Evolutionary conservation across 805 yeast species (phyloP).

Genomic region (Wickerhamomyces subpelliculosus): DNA sequence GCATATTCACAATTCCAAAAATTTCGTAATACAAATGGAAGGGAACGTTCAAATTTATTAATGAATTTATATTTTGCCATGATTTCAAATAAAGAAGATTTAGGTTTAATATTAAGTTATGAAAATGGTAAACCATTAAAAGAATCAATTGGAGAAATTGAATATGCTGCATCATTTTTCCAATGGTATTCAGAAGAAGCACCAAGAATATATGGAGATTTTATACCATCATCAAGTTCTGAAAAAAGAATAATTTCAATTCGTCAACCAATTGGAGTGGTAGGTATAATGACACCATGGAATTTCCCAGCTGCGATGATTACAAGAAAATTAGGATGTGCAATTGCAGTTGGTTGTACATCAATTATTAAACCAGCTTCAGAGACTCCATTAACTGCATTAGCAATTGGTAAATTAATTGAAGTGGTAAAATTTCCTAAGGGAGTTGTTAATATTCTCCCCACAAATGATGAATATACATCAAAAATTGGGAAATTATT

Average conservation of each 20-base stretch:
- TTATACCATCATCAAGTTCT: slow-evolving; percentile 41
- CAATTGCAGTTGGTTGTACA: slow-evolving; percentile 75
- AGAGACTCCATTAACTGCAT: slow-evolving; percentile 69
- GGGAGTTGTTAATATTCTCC: slow-evolving; percentile 62
- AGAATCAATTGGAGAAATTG: slow-evolving; percentile 68
- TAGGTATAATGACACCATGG: slow-evolving; percentile 80
- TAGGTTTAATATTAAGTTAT: slow-evolving; percentile 54
- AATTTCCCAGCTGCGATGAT: slow-evolving; percentile 80
- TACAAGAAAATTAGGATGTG: slow-evolving; percentile 68
- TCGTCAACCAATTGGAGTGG: slow-evolving; percentile 76
- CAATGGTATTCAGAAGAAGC: slow-evolving; percentile 83
- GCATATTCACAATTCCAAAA: slow-evolving; percentile 47
- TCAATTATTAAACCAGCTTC: slow-evolving; percentile 71
- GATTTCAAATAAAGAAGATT: slow-evolving; percentile 52
- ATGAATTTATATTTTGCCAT: slow-evolving; percentile 45
- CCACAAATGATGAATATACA: slow-evolving; percentile 30
- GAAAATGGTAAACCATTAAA: slow-evolving; percentile 73
- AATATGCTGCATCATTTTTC: slow-evolving; percentile 59
- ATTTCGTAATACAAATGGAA: slow-evolving; percentile 48
- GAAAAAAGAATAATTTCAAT: slow-evolving; percentile 46
- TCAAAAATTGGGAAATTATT: slow-evolving; percentile 47
- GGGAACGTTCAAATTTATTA: slow-evolving; percentile 49
- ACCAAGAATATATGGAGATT: slow-evolving; percentile 62
- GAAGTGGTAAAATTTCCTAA: slow-evolving; percentile 69
- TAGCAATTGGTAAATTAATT: slow-evolving; percentile 55